Evolutionary conservation across 129 eudicot genomes (phyloP), one percentile per base, ranked within the genome.

Genomic region (Pittosporum tobira): DNA sequence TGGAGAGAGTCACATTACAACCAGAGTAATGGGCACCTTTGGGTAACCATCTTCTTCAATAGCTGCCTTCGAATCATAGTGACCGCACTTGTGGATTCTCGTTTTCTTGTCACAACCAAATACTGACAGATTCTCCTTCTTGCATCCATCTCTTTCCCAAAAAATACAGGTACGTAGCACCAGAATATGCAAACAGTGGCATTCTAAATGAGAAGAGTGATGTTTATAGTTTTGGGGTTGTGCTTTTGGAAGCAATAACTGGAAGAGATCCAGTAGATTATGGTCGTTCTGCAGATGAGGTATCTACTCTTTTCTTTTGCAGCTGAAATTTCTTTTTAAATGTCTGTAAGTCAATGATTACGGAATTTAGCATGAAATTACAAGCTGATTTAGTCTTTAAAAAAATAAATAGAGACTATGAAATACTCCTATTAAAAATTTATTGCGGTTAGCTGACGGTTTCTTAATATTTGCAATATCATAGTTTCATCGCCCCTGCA

Each of bases 121-220:
- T 0, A 23, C 2, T 23, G 7, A 14, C 4, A 2, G 42, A 47
- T 59, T 59, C 9, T 13, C 26, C 22, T 22, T 24, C 16, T 28
- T 29, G 25, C 6, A 6, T 7, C 28, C 22, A 3, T 22, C 19
- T 58, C 1, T 31, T 38, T 30, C 16, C 10, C 6, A 30, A 22
- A 38, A 53, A n/a, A 42, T 58, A 25, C 73, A 68, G 73, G 16
- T 68, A 68, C 25, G 73, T 68, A 48, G 73, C 73, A 2, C 73
- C 73, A 6, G 73, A 69, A 51, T 69, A 69, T 60, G 73, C 73
- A 34, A 69, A 69, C 51, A 69, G 51, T 14, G 73, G 73, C 20
- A 54, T 69, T 30, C 43, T 69, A n/a, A 69, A 69, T 38, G 73
- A 69, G 55, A 69, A 69, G 57, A 69, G 73, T 27, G 73, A 69